Base-by-base conservation (phyloP, 73 alveolate species). In the Stentor roeselii region DNA sequence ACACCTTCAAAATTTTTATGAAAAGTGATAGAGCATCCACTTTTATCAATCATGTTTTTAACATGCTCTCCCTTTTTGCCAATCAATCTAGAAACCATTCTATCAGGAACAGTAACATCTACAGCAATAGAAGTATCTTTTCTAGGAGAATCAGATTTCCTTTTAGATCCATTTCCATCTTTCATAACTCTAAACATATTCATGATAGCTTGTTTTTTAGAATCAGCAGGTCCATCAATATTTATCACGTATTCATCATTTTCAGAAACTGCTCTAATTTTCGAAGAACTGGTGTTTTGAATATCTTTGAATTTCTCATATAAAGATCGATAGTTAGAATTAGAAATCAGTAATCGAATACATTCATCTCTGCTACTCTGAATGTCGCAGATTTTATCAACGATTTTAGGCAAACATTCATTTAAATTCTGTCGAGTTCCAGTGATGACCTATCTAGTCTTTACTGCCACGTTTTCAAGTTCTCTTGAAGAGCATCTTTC, bases 31-130 rank as follows among this genome's bases (percentile, higher is more conserved):
- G 41, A 67, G 80, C 80, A 67, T 36, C 80, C 37, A 32, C 80
- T 67, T 32, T 21, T 67, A 67, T 67, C 80, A 15, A 67, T 67
- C 80, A 67, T 67, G 37, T 67, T 67, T 32, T 67, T 67, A 36
- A 67, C 80, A 21, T 67, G 80, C 34, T 67, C 80, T 30, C 80
- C 80, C 34, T 67, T 67, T 32, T 32, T 67, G n/a, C 80, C 80
- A 34, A 67, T 67, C 11, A 67, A 40, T 32, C 80, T 21, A 40
- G 80, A 36, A 30, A 67, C 80, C 80, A 67, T 21, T 34, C 37
- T 67, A 40, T 67, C 80, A 67, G 80, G 80, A 27, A 67, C 80
- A 67, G 80, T 67, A 1, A 67, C 37, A 32, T 32, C 37, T 0
- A 67, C 37, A 67, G n/a, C 34, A 32, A 40, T 21, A 27, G 27